Evolutionary conservation across 1,284 basidiomycete genomes (phyloP), one percentile per base, ranked within the genome.

Genomic region (Ceratobasidium sp.): DNA sequence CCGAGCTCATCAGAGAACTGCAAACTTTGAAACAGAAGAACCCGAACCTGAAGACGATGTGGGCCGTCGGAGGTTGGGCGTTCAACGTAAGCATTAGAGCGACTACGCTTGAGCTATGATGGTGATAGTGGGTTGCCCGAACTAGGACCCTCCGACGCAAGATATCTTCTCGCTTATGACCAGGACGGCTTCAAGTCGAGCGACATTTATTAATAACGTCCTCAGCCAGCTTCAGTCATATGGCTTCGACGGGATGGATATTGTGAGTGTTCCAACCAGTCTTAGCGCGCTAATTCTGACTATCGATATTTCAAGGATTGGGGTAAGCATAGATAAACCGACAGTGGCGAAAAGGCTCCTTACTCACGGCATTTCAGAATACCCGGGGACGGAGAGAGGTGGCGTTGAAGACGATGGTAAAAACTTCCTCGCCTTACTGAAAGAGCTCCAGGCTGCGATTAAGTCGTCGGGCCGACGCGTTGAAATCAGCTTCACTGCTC

Each of bases 21-120:
- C 51, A 71, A 14, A 36, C 1, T 8, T 57, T 71, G 51, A 71
- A 71, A 41, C 33, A 71, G 22, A 22, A 17, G 29, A 71, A 71
- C 41, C 50, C 51, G n/a, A 59, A 71, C 29, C 36, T 71, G n/a
- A 71, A 71, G 67, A 71, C 67, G 27, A 71, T 71, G 67, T 71
- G 67, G 67, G 67, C 67, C 33, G 67, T 71, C 33, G 67, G 67
- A 29, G 67, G 67, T 6, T 71, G 67, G 67, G 67, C 67, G 17
- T 71, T 71, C n/a, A 71, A 71, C 29, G 67, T 59, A 33, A 54
- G 67, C 59, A 1, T 17, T 24, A 15, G n/a, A n/a, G 11, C 4
- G n/a, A n/a, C 4, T 11, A 4, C 36, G 11, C 11, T 24, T 22
- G 17, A 15, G 41, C 6, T 15, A 22, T 2, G 9, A 17, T 19